Evolutionary conservation across 352 stramenopile genomes (phyloP), one percentile per base, ranked within the genome.

Genomic region (Thraustochytrium striatum): DNA sequence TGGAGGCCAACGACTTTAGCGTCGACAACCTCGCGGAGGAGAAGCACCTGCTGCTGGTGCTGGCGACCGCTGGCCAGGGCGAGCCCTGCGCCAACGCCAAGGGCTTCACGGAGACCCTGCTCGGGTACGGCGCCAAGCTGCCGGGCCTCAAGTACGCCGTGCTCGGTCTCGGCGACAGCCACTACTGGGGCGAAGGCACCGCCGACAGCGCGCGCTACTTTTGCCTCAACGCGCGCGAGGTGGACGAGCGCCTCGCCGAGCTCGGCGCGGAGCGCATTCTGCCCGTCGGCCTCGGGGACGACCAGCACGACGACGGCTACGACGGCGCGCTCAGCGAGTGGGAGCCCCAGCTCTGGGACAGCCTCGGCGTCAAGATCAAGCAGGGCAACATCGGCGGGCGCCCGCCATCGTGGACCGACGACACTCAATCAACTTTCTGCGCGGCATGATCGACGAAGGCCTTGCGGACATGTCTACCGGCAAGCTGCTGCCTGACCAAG

Each of bases 121-220:
- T 87, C 33, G 84, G 80, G 13, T 89, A 83, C 59, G 86, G 82
- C 57, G 86, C 86, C 35, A 91, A 88, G 69, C 83, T 92, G 68
- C 85, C 85, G 11, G 69, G 50, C n/a, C 81, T 92, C 13, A 87
- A 91, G 81, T 92, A 89, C 82, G 87, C 86, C 11, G 88, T 93
- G 32, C 91, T 93, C 21, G 89, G 89, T 52, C 84, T 93, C 36
- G 89, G 89, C 41, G 89, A 93, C 82, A 90, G 86, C 69, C 33
- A 90, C 47, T 93, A 93, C 83, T 93, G 89, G 89, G 87, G 88
- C 5, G 57, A 80, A 39, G 70, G 53, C 35, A 86, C 88, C 11
- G 87, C 89, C 65, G 89, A 93, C 61, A 87, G 91, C 68, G 90
- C 90, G 75, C 86, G 92, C 85, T 92, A 92, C 84, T 93, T 91